These are phyloP conservation scores for Microthyrium microscopicum DNA, from an alignment of 2,329 filamentous ascomycete species.

Conservation along the genomic window DNA sequence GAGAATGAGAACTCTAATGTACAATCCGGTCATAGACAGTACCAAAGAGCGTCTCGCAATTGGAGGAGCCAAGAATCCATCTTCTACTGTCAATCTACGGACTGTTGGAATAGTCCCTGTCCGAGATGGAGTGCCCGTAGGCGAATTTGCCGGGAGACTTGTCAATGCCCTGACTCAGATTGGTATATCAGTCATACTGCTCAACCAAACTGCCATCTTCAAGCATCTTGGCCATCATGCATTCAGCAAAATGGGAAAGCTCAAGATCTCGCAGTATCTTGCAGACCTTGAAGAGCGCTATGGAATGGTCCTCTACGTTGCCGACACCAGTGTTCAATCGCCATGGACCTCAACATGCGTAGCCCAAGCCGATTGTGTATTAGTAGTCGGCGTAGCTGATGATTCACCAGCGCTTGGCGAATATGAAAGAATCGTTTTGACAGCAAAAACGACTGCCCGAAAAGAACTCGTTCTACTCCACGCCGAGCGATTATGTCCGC, in stretches of 20 bases:
- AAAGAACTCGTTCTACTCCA: conserved; percentile 88
- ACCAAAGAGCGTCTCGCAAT: conserved; percentile 44
- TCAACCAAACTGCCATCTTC: conserved; percentile 86
- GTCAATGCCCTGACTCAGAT: conserved; percentile 81
- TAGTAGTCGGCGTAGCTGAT: conserved; percentile 82
- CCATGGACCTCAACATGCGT: conserved; percentile 99
- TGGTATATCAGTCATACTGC: conserved; percentile 73
- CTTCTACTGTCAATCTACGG: conserved; percentile 78
- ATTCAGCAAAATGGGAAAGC: conserved; percentile 92
- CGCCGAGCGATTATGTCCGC: conserved; percentile 68
- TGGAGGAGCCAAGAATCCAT: conserved; percentile 44
- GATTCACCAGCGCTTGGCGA: conserved; percentile 82
- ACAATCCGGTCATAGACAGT: conserved; percentile 56
- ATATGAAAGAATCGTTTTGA: conserved; percentile 88
- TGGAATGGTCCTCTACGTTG: conserved; percentile 85
- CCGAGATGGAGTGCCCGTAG: conserved; percentile 77
- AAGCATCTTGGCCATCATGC: conserved; percentile 92
- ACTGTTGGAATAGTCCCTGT: conserved; percentile 89
- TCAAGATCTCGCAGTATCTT: conserved; percentile 88
- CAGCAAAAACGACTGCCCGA: conserved; percentile 90
- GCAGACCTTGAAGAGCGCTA: conserved; percentile 96
- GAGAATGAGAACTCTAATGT: conserved; percentile 76
- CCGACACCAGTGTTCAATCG: conserved; percentile 91
- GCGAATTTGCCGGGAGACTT: conserved; percentile 82
- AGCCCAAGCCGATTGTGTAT: conserved; percentile 86